Conservation (phyloP, 345 rosid genomes). For the Hypericum perforatum region DNA sequence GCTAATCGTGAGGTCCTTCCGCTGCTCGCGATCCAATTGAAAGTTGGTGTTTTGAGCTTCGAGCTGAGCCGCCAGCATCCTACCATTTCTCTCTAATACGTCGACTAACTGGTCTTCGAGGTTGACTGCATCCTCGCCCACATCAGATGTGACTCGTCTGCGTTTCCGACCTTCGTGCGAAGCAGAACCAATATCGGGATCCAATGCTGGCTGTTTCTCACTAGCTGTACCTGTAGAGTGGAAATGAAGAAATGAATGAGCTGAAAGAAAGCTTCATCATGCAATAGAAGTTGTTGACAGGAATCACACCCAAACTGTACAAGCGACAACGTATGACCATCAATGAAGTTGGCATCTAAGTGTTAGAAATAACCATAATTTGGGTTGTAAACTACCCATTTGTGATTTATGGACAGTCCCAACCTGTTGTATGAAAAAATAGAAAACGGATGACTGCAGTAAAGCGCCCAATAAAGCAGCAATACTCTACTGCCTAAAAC, state of each 20-base stretch:
- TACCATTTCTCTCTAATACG: slow-evolving; percentile 64
- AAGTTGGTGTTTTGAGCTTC: slow-evolving; percentile 67
- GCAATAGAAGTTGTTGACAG: no score
- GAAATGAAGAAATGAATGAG: slow-evolving; percentile 3
- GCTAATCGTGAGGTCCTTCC: slow-evolving; percentile 59
- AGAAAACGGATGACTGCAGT: no score
- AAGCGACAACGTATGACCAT: no score
- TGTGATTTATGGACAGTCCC: no score
- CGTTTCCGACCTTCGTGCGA: slow-evolving; percentile 63
- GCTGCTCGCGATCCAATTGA: slow-evolving; percentile 72
- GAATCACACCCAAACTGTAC: no score
- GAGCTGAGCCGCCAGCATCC: slow-evolving; percentile 65
- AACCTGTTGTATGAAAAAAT: no score
- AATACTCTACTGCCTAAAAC: no score
- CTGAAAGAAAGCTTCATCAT: background rate
- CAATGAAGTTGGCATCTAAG: no score
- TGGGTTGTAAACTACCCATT: no score
- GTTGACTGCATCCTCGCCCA: slow-evolving; percentile 32
- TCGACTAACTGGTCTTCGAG: slow-evolving; percentile 44
- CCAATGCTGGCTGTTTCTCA: slow-evolving; percentile 35
- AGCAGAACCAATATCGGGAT: slow-evolving; percentile 46
- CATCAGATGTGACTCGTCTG: slow-evolving; percentile 34
- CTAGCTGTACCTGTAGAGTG: slow-evolving; percentile 33
- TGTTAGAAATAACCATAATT: no score
- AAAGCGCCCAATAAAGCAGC: no score